Evolutionary conservation across 1,284 basidiomycete species (phyloP), one percentile per base, ranked within the genome.

Genomic region (Athelia psychrophila): DNA sequence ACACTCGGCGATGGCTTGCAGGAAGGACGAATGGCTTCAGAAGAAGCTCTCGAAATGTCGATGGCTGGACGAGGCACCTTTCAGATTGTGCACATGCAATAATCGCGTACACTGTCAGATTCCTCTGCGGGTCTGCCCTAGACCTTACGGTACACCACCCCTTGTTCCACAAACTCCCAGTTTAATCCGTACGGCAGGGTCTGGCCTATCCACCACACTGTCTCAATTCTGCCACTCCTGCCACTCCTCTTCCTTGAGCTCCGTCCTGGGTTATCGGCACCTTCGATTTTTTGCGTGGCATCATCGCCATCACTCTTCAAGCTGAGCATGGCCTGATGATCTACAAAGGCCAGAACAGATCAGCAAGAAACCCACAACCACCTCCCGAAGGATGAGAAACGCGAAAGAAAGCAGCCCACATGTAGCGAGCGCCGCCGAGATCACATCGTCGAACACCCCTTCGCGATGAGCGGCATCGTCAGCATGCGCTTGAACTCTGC

Each of bases 361-460:
- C 16, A 49, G 18, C 23, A 20, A 23, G 23, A 36, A 16, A 30
- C 33, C 53, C 30, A 20, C 44, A 44, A 53, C 27, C 23, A 47
- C 44, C 23, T 27, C 20, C 32, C n/a, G 20, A 6, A 15, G 48
- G 44, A 25, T 27, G n/a, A n/a, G n/a, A n/a, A n/a, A n/a, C n/a
- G n/a, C n/a, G n/a, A n/a, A n/a, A n/a, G n/a, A 47, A n/a, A 50
- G 44, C 40, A 10, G 76, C 88, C 70, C 59, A 92, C 91, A 78
- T 50, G 81, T 76, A 10, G 88, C 86, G 4, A n/a, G n/a, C n/a
- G n/a, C n/a, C n/a, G n/a, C n/a, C n/a, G 78, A 69, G 16, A 97
- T 65, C n/a, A 97, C 71, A 60, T 93, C 88, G 60, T 94, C 85
- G 15, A 88, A 92, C 0, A 97, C 79, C 96, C 95, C 30, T 81